These are phyloP conservation scores for Auricularia sp. DNA, from an alignment of 768 basidiomycete species.

Conservation along the genomic window DNA sequence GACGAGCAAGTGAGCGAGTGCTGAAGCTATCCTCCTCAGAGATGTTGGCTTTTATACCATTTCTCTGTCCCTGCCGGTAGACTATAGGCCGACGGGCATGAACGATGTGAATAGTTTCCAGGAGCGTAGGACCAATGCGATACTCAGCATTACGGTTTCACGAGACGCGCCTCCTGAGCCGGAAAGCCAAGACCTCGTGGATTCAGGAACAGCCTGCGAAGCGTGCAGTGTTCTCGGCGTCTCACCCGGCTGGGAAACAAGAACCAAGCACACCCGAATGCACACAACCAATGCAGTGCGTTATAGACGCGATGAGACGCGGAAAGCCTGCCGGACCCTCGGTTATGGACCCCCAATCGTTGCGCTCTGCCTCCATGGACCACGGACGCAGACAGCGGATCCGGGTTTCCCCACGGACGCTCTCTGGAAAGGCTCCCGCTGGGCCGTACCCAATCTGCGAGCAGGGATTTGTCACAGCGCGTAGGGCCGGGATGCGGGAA, in stretches of 20 bases:
- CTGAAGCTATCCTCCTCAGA: not conserved
- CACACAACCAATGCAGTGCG: not conserved
- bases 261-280: not conserved
- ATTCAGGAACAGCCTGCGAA: not conserved
- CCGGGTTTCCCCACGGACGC: not conserved
- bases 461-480: not conserved
- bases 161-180: not conserved
- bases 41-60: not conserved
- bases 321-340: not conserved
- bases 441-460: not conserved
- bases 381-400: not conserved
- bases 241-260: not conserved
- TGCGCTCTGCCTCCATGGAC: not conserved
- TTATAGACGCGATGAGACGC: not conserved
- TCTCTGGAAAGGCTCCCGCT: not conserved
- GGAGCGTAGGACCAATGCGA: not conserved
- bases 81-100: not conserved
- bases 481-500: not conserved
- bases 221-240: not conserved
- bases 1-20: not conserved
- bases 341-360: not conserved
- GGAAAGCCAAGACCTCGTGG: not conserved
- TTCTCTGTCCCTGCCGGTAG: not conserved
- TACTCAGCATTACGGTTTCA: not conserved
- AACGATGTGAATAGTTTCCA: not conserved